Evolutionary conservation across 345 rosid genomes (phyloP), one percentile per base, ranked within the genome.

Genomic region (Physaria fendleri): DNA sequence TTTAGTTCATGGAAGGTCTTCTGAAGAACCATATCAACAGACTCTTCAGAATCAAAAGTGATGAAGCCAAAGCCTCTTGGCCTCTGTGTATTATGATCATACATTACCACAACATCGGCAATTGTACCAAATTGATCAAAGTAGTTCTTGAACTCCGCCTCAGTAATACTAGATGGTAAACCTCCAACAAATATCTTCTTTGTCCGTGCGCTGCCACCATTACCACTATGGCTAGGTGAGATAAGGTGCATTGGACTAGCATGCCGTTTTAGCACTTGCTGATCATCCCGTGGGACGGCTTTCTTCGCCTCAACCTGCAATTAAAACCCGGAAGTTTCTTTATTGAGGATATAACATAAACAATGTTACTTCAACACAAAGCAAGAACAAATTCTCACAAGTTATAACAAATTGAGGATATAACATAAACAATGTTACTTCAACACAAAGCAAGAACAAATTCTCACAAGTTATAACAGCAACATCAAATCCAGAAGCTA

Each of bases 41-140:
- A 83, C 51, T 93, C 99, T 65, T 93, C 97, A 0, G 86, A 73
- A 75, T 89, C 97, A 65, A 73, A 93, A 33, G 99, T 89, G 63
- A 93, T 93, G 88, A 93, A 93, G 65, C 99, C 97, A 58, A 89
- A 93, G 44, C 99, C 99, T 81, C 99, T 83, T 58, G 97, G 99
- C 73, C 99, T 80, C 62, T 85, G 97, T 17, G 97, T 93, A 55
- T 87, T 93, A 77, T 93, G 99, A 75, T 93, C 99, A 66, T 93
- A 89, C 99, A 93, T 93, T 39, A 93, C 97, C 44, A 89, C 97
- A 62, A 89, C 97, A 61, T 93, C 99, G 16, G 85, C 79, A 47
- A 86, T 82, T 24, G 59, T 78, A 64, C 99, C 99, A 38, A 81
- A 93, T 71, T 87, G 95, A 74, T 77, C 96, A 57, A 91, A 91